Conservation (phyloP, 2,329 filamentous ascomycete genomes). For the Botrytis fragariae region DNA sequence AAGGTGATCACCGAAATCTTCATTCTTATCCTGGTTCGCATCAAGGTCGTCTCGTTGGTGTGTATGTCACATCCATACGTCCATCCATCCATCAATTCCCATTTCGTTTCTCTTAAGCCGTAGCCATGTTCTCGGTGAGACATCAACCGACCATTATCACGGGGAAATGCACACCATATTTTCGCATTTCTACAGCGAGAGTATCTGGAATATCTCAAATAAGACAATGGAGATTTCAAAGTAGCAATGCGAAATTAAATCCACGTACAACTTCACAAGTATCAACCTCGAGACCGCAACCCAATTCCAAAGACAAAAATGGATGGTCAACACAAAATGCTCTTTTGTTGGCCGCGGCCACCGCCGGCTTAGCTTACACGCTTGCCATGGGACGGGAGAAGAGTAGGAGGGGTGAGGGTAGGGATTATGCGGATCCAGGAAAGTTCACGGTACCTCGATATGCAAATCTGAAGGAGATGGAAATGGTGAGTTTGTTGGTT, state of each 20-base stretch:
- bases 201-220: neutral
- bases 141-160: conserved; percentile 7
- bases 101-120: neutral
- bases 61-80: neutral
- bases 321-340: conserved; percentile 32
- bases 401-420: conserved; percentile 12
- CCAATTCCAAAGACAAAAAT: neutral
- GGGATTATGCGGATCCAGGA: conserved; percentile 34
- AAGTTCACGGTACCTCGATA: conserved; percentile 42
- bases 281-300: neutral
- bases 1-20: neutral
- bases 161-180: neutral
- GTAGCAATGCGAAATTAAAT: neutral
- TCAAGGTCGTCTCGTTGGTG: neutral
- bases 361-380: conserved; percentile 26
- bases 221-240: neutral
- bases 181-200: neutral
- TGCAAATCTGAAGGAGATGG: conserved; percentile 50
- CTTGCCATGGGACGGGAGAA: conserved; percentile 25
- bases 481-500: conserved; percentile 43
- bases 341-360: conserved; percentile 30
- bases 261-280: neutral
- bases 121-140: conserved; percentile 13
- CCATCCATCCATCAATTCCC: neutral
- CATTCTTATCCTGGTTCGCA: conserved; percentile 9